Evolutionary conservation across 2,329 filamentous ascomycete species (phyloP).

Genomic region (Nigrospora sphaerica): DNA sequence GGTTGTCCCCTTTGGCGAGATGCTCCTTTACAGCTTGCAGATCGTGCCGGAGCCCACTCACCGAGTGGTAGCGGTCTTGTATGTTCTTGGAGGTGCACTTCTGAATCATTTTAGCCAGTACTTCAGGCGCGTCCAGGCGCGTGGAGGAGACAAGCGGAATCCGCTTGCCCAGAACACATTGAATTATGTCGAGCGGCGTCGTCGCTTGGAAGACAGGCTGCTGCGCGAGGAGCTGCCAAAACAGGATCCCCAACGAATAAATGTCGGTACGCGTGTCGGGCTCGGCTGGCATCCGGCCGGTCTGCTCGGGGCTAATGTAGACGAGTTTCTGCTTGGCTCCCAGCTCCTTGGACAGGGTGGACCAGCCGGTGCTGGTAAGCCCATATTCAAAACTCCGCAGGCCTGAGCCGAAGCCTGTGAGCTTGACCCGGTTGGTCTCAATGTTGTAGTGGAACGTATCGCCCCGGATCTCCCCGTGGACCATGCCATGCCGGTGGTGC

Average conservation of each 20-base stretch:
- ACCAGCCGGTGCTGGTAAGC: slow-evolving; percentile 80
- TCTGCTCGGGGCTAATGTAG: slow-evolving; percentile 92
- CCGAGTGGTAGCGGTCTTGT: slow-evolving; percentile 81
- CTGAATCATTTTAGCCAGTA: slow-evolving; percentile 74
- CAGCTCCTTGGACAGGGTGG: slow-evolving; percentile 69
- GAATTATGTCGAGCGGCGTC: slow-evolving; percentile 82
- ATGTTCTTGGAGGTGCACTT: slow-evolving; percentile 90
- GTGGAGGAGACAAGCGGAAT: slow-evolving; percentile 71
- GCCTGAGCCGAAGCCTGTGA: slow-evolving; percentile 82
- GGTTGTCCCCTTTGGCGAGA: slow-evolving; percentile 66
- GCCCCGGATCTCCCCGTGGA: slow-evolving; percentile 84
- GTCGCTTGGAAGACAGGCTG: slow-evolving; percentile 73
- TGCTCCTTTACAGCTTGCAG: slow-evolving; percentile 67
- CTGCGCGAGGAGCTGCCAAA: slow-evolving; percentile 80
- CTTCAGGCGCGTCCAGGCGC: slow-evolving; percentile 77
- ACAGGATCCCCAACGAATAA: slow-evolving; percentile 82
- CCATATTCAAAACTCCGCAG: slow-evolving; percentile 86
- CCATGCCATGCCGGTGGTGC: slow-evolving; percentile 80
- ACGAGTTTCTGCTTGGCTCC: slow-evolving; percentile 85
- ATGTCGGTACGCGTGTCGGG: slow-evolving; percentile 91
- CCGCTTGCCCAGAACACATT: slow-evolving; percentile 74
- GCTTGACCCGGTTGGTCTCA: slow-evolving; percentile 64
- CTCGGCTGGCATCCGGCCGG: slow-evolving; percentile 84
- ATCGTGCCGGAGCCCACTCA: slow-evolving; percentile 79
- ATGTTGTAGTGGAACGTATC: slow-evolving; percentile 85